phyloP scores from a whole-genome alignment of 352 stramenopile species.

The Phytophthora pistaciae region DNA sequence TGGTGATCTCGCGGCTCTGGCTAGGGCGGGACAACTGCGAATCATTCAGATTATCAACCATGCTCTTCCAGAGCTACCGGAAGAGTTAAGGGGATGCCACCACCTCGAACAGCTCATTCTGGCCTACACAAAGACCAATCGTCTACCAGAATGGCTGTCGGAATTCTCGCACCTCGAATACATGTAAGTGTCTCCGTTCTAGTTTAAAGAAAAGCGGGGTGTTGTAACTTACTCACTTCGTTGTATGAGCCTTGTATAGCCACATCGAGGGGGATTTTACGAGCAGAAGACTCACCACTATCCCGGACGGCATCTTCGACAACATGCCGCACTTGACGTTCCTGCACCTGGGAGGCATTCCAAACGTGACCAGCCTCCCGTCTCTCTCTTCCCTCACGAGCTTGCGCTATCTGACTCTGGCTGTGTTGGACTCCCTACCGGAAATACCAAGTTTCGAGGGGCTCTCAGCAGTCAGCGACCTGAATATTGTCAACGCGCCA shows the following conservation, averaged over 20 bases:
- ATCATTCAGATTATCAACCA: conserved; percentile 53
- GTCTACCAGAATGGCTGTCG: conserved; percentile 25
- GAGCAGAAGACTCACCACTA: conserved; percentile 23
- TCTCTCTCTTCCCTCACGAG: conserved; percentile 34
- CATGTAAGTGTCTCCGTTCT: conserved; percentile 27
- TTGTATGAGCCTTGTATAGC: not conserved
- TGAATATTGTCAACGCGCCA: conserved; percentile 29
- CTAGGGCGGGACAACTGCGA: conserved; percentile 37
- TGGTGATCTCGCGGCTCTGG: conserved; percentile 25
- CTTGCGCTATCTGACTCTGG: conserved; percentile 41
- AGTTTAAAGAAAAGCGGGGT: not conserved
- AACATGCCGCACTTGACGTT: conserved; percentile 38
- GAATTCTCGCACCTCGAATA: conserved; percentile 39
- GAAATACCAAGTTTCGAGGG: conserved; percentile 31
- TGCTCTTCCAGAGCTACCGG: conserved; percentile 34
- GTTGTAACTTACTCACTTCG: not conserved
- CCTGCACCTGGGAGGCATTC: conserved; percentile 40
- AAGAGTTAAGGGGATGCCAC: conserved; percentile 33
- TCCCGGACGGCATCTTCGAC: conserved; percentile 27
- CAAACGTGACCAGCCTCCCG: conserved; percentile 28
- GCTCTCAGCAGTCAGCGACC: conserved; percentile 4
- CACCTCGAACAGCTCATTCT: conserved; percentile 40
- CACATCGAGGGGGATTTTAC: conserved; percentile 43
- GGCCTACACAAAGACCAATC: conserved; percentile 37
- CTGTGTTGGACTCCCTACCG: conserved; percentile 4